Evolutionary conservation across 768 basidiomycete genomes (phyloP).

Genomic region (Tylopilus balloui): DNA sequence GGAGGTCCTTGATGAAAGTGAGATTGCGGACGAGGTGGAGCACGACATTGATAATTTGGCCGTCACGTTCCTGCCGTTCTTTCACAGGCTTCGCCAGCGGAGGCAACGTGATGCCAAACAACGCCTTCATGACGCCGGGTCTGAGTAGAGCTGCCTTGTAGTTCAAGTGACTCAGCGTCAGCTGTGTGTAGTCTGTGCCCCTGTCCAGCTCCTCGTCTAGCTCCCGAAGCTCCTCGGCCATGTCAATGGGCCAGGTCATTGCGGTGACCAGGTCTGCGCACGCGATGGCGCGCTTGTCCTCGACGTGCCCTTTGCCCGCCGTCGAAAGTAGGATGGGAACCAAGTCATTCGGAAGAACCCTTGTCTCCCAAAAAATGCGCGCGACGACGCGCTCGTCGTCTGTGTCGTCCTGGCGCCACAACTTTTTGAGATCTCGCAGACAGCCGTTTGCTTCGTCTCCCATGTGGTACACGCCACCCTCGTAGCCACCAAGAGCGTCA

Average conservation of each 20-base stretch:
- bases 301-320: conserved; percentile 69
- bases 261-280: conserved; percentile 90
- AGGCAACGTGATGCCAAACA: conserved; percentile 74
- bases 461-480: conserved; percentile 62
- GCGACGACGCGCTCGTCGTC: conserved; percentile 97
- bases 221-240: conserved; percentile 91
- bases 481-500: conserved; percentile 74
- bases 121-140: conserved; percentile 62
- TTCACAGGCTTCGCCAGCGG: conserved; percentile 65
- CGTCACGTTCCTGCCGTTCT: conserved; percentile 75
- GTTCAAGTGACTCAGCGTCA: conserved; percentile 72
- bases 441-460: conserved; percentile 83
- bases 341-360: conserved; percentile 82
- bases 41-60: conserved; percentile 82
- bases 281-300: conserved; percentile 78
- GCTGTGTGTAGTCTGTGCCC: conserved; percentile 84
- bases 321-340: conserved; percentile 80
- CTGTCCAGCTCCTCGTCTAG: conserved; percentile 75
- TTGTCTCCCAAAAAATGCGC: conserved; percentile 86
- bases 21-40: conserved; percentile 90
- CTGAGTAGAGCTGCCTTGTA: conserved; percentile 78
- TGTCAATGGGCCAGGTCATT: conserved; percentile 98
- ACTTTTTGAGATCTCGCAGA: conserved; percentile 88
- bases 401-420: conserved; percentile 95
- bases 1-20: conserved; percentile 87